Evolutionary conservation across 192 early-diverging fungal genomes (phyloP).

Genomic region (Mortierella claussenii): DNA sequence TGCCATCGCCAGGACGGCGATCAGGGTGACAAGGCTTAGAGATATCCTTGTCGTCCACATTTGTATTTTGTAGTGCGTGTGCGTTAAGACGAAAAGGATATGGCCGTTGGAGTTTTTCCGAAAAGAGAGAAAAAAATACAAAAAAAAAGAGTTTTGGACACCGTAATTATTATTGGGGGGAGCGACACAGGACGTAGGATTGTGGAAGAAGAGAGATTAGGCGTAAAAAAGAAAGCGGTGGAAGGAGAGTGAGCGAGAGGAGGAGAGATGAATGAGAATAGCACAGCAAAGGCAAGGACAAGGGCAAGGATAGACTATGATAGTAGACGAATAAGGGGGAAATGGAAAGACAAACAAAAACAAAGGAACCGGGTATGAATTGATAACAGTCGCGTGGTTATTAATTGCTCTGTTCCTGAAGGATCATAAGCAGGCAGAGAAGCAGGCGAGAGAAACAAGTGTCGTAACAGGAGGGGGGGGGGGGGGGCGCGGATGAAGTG

Average conservation of each 20-base stretch:
- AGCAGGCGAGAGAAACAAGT: too few species aligned
- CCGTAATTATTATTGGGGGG: neutral
- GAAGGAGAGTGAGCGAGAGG: neutral
- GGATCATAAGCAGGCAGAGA: too few species aligned
- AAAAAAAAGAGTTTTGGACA: neutral
- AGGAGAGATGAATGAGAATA: neutral
- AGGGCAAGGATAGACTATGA: neutral
- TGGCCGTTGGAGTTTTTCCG: too few species aligned
- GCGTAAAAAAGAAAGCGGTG: neutral
- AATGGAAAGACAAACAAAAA: neutral
- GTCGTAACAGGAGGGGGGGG: too few species aligned
- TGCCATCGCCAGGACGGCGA: too few species aligned
- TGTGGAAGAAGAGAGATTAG: neutral
- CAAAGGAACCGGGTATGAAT: neutral
- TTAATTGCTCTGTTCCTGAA: too few species aligned
- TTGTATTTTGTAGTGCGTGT: neutral
- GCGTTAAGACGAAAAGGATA: too few species aligned
- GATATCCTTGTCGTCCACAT: constrained; percentile 4
- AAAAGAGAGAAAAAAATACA: too few species aligned
- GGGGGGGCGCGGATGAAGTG: too few species aligned
- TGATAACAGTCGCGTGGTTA: too few species aligned
- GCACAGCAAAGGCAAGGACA: neutral
- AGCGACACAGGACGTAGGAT: too few species aligned
- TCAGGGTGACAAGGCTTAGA: neutral
- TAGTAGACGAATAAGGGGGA: too few species aligned